These are phyloP conservation scores for Pilatotrama ljubarskyi DNA, from an alignment of 768 basidiomycete species.

Conservation along the genomic window DNA sequence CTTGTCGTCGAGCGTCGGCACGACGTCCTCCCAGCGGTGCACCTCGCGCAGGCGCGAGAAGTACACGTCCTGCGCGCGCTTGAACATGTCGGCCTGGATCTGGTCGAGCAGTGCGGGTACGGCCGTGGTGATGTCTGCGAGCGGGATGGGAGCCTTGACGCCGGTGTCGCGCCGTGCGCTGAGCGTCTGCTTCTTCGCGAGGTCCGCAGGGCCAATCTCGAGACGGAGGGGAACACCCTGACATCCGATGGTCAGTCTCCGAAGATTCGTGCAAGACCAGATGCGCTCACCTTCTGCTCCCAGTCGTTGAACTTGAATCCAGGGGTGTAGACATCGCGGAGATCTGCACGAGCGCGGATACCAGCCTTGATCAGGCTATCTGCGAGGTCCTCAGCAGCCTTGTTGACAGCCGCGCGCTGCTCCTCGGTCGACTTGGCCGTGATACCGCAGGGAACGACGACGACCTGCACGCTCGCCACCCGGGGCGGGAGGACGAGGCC, in stretches of 20 bases:
- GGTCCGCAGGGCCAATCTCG: slow-evolving; percentile 93
- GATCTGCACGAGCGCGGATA: slow-evolving; percentile 84
- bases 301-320: slow-evolving; percentile 99
- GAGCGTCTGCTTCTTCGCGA: slow-evolving; percentile 78
- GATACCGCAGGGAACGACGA: slow-evolving; percentile 92
- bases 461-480: slow-evolving; percentile 89
- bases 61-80: slow-evolving; percentile 71
- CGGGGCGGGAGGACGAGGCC: slow-evolving; percentile 96
- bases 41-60: slow-evolving; percentile 69
- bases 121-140: slow-evolving; percentile 46
- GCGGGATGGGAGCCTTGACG: slow-evolving; percentile 55
- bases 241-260: too few species aligned
- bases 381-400: slow-evolving; percentile 77
- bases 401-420: slow-evolving; percentile 68
- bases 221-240: slow-evolving; percentile 97
- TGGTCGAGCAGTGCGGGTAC: slow-evolving; percentile 73
- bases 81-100: slow-evolving; percentile 90
- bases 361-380: slow-evolving; percentile 68
- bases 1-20: slow-evolving; percentile 88
- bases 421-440: slow-evolving; percentile 79
- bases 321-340: slow-evolving; percentile 94
- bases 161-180: slow-evolving; percentile 82
- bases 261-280: neutral
- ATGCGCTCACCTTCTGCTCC: slow-evolving; percentile 85
- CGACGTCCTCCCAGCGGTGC: slow-evolving; percentile 89